Evolutionary conservation across 2,329 filamentous ascomycete species (phyloP).

Genomic region (Biscogniauxia marginata): DNA sequence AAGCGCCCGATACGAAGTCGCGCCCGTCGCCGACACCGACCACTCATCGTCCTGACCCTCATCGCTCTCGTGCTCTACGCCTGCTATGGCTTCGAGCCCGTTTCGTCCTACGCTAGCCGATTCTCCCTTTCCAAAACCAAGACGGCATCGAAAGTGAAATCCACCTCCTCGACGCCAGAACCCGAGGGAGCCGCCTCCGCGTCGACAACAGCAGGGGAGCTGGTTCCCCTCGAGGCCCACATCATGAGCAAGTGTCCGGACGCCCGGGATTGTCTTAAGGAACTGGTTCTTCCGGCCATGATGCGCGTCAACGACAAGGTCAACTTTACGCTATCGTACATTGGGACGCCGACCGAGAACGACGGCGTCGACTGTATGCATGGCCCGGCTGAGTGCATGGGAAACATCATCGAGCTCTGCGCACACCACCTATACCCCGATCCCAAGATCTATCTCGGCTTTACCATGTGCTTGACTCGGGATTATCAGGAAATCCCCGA

Average conservation of each 20-base stretch:
- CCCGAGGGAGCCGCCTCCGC: conserved; percentile 11
- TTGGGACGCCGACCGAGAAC: conserved; percentile 75
- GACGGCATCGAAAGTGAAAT: neutral
- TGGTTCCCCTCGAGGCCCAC: conserved; percentile 84
- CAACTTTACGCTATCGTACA: conserved; percentile 87
- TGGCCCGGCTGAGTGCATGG: conserved; percentile 84
- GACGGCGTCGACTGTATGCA: conserved; percentile 88
- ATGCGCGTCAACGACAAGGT: conserved; percentile 77
- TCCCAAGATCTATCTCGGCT: conserved; percentile 85
- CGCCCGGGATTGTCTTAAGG: conserved; percentile 76
- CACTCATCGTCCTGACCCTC: conserved; percentile 22
- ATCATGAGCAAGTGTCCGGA: conserved; percentile 98
- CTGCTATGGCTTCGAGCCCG: conserved; percentile 17
- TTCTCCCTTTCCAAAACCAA: conserved; percentile 1
- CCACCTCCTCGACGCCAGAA: conserved; percentile 2
- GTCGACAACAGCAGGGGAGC: conserved; percentile 19
- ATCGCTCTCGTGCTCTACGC: conserved; percentile 23
- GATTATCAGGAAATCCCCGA: conserved; percentile 78
- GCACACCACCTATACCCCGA: conserved; percentile 79
- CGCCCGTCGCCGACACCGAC: conserved; percentile 26
- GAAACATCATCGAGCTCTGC: conserved; percentile 93
- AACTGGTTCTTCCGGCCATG: conserved; percentile 85
- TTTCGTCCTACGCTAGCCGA: conserved; percentile 17
- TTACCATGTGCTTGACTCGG: conserved; percentile 82
- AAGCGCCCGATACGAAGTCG: conserved; percentile 25